Evolutionary conservation across 805 yeast genomes (phyloP).

Genomic region (Pichia cephalocereana): DNA sequence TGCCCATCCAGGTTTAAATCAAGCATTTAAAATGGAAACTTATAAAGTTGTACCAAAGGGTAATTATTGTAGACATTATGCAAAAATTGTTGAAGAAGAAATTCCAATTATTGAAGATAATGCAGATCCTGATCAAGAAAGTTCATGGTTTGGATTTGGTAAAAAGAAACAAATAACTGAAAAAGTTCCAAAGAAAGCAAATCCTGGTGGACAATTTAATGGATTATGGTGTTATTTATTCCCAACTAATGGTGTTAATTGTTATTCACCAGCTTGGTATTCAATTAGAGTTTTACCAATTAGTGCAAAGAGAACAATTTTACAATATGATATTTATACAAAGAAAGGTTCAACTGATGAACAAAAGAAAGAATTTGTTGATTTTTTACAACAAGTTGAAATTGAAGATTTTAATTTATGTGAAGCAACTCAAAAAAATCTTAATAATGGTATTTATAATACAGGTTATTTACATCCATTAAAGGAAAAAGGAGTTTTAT

Average conservation of each 20-base stretch:
- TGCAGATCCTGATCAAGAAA: constrained; percentile 27
- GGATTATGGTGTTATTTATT: constrained; percentile 55
- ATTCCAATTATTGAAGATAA: constrained; percentile 22
- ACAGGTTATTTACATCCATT: constrained; percentile 52
- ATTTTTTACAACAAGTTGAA: constrained; percentile 54
- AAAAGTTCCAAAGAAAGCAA: constrained; percentile 27
- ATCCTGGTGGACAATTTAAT: constrained; percentile 53
- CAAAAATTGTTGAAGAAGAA: constrained; percentile 37
- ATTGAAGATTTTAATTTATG: constrained; percentile 54
- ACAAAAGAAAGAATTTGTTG: constrained; percentile 52
- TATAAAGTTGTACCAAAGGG: constrained; percentile 53
- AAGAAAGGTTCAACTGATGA: constrained; percentile 47
- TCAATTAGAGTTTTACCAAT: constrained; percentile 51
- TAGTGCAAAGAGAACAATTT: constrained; percentile 42
- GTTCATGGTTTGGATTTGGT: constrained; percentile 48
- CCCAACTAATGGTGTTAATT: constrained; percentile 54
- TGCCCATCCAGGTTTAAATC: constrained; percentile 51
- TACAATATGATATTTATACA: constrained; percentile 53
- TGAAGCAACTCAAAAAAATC: constrained; percentile 49
- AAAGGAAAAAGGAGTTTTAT: constrained; percentile 50
- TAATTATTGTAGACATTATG: constrained; percentile 54
- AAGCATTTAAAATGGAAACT: constrained; percentile 56
- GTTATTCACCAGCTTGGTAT: constrained; percentile 62
- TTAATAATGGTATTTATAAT: constrained; percentile 50
- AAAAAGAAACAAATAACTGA: constrained; percentile 20